phyloP scores from a whole-genome alignment of 139 green algal genomes.

The Chara braunii region DNA sequence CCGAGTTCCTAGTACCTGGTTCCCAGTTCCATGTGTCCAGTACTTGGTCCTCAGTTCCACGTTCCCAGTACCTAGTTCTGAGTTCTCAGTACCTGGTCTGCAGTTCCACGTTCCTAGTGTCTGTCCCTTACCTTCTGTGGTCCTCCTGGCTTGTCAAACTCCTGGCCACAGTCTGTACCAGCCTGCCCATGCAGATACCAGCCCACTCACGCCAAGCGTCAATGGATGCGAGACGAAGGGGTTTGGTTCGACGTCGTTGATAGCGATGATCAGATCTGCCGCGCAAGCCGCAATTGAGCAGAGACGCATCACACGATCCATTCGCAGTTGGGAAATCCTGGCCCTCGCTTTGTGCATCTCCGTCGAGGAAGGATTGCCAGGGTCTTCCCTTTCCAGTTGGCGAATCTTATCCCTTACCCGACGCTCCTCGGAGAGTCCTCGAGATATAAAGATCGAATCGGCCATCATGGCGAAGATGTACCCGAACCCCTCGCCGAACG shows the following conservation, averaged over 20 bases:
- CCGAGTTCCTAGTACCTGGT: too few relatives aligned
- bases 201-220: constrained; percentile 4
- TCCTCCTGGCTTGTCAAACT: too few relatives aligned
- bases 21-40: too few relatives aligned
- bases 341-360: too few relatives aligned
- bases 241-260: constrained; percentile 13
- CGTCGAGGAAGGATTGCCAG: too few relatives aligned
- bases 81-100: too few relatives aligned
- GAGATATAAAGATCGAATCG: background rate
- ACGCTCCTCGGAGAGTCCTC: background rate
- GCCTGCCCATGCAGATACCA: constrained; percentile 14
- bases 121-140: too few relatives aligned
- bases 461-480: constrained; percentile 24
- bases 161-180: constrained; percentile 11
- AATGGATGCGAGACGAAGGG: constrained; percentile 14
- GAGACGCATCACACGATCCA: constrained; percentile 10
- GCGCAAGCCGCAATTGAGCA: constrained; percentile 1
- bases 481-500: constrained; percentile 15
- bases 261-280: constrained; percentile 4
- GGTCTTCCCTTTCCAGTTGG: too few relatives aligned
- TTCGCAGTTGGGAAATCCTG: too few relatives aligned
- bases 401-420: background rate
- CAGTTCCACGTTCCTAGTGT: too few relatives aligned
- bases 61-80: too few relatives aligned
- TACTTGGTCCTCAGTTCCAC: too few relatives aligned